Evolutionary conservation across 352 stramenopile species (phyloP).

Genomic region (Phytophthora podocarpi): DNA sequence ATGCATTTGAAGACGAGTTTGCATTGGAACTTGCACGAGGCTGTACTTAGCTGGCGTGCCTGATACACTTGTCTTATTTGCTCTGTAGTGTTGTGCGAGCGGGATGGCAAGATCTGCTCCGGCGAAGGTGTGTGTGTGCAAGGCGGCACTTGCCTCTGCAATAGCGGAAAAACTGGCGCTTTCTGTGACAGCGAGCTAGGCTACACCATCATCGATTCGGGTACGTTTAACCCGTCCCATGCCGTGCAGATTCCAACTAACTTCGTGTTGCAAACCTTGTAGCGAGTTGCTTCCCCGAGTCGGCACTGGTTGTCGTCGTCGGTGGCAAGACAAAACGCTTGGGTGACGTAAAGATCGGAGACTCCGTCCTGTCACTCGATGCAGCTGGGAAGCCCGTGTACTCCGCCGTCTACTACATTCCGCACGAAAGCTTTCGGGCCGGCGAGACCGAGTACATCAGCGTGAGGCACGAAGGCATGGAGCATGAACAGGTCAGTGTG

Average conservation of each 20-base stretch:
- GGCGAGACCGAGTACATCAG: constrained; percentile 32
- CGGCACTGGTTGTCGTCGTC: constrained; percentile 38
- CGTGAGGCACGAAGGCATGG: constrained; percentile 40
- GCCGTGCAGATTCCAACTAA: too few species aligned
- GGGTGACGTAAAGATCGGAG: constrained; percentile 44
- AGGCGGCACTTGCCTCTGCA: constrained; percentile 74
- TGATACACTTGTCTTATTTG: constrained; percentile 10
- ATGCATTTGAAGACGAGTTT: not conserved
- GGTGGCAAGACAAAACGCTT: constrained; percentile 31
- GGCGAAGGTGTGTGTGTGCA: constrained; percentile 65
- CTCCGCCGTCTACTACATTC: constrained; percentile 71
- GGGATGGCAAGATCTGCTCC: constrained; percentile 70
- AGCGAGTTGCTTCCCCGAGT: constrained; percentile 70
- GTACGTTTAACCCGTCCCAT: too few species aligned
- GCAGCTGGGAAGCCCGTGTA: constrained; percentile 37
- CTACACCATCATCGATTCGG: constrained; percentile 56
- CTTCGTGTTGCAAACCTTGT: constrained; percentile 14
- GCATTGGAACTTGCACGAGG: too few species aligned
- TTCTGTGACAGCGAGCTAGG: constrained; percentile 59
- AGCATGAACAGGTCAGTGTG: constrained; percentile 17
- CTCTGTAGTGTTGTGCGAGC: constrained; percentile 73
- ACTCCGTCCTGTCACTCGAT: constrained; percentile 62
- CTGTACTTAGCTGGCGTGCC: not conserved
- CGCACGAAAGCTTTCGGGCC: constrained; percentile 43
- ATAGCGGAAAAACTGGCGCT: constrained; percentile 52